A percentile compares a stretch with the other conserved stretches of the same genome.
Conservation (phyloP, 1,139 yeast genomes). For the Sporopachydermia cereana region DNA sequence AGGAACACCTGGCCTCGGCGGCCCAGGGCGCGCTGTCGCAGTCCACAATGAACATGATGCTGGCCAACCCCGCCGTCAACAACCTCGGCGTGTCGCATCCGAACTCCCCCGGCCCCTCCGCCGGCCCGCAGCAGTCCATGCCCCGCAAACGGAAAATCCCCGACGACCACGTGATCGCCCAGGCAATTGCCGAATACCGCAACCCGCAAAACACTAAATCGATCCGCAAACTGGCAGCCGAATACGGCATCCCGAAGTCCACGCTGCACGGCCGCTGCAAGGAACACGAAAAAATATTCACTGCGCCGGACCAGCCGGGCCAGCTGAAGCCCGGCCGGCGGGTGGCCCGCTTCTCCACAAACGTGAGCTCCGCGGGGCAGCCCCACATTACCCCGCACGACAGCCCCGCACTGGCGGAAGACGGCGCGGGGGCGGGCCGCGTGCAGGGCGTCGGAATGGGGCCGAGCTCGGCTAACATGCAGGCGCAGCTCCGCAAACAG, state of each 20-base stretch:
- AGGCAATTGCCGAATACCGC: slow-evolving; percentile 2
- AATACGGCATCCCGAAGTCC: slow-evolving; percentile 4
- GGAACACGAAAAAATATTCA: neutral
- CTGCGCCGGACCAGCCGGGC: neutral
- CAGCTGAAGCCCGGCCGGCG: neutral
- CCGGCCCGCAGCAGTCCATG: neutral
- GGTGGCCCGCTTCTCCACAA: neutral
- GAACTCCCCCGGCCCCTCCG: neutral
- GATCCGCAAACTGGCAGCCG: neutral
- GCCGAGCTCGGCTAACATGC: neutral
- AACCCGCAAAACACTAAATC: slow-evolving; percentile 6
- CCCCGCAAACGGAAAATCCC: slow-evolving; percentile 2
- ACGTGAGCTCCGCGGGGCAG: neutral
- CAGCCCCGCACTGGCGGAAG: neutral
- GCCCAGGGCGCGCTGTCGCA: slow-evolving; percentile 4
- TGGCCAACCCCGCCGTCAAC: neutral
- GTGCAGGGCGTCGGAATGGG: neutral
- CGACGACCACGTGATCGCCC: slow-evolving; percentile 3
- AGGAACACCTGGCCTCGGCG: slow-evolving; percentile 2
- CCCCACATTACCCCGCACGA: slow-evolving; percentile 1
- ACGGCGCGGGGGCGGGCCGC: neutral
- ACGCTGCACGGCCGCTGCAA: slow-evolving; percentile 3
- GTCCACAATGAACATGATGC: neutral
- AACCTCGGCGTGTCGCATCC: neutral
- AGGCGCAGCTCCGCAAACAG: neutral